Percentiles rank a stretch among this genome's conserved stretches.
These are phyloP conservation scores for Auxenochlorella pyrenoidosa DNA, from an alignment of 139 green algal genomes.

Conservation along the genomic window DNA sequence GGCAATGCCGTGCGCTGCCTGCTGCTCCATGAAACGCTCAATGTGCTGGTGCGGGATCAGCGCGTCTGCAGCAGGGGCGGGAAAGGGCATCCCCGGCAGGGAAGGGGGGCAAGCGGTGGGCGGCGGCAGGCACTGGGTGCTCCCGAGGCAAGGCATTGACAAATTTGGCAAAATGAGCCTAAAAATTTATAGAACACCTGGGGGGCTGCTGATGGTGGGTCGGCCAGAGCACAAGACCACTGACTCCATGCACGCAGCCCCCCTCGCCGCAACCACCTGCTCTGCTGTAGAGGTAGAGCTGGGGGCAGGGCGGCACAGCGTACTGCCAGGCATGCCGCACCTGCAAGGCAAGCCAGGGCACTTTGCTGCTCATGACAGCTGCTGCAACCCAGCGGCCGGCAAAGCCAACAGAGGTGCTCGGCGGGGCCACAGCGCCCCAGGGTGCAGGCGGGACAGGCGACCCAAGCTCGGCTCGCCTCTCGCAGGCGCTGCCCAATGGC, in stretches of 20 bases:
- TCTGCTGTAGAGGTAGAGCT: conserved; percentile 73
- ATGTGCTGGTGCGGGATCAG: conserved; percentile 63
- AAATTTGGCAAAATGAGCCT: too few species aligned
- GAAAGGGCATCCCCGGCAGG: too few species aligned
- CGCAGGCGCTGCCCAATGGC: conserved; percentile 29
- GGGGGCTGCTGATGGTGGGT: neutral
- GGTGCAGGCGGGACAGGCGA: neutral
- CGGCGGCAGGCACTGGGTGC: neutral
- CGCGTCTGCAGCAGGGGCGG: conserved; percentile 43
- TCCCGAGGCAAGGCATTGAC: neutral
- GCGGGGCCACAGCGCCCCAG: too few species aligned
- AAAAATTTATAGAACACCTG: too few species aligned
- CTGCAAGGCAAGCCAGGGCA: neutral
- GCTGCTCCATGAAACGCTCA: conserved; percentile 61
- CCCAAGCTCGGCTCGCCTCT: conserved; percentile 41
- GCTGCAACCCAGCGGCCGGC: too few species aligned
- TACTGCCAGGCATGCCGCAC: conserved; percentile 34
- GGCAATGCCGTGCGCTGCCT: conserved; percentile 42
- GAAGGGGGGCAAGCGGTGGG: neutral
- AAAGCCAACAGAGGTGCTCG: too few species aligned
- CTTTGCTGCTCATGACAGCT: too few species aligned
- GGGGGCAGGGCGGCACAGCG: conserved; percentile 56
- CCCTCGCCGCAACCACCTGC: too few species aligned
- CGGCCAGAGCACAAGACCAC: neutral
- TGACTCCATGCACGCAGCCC: too few species aligned